Percentiles rank a stretch among this genome's conserved stretches.
These are phyloP conservation scores for Chondrus crispus DNA, from an alignment of 23 red algal genomes.

Conservation along the genomic window DNA sequence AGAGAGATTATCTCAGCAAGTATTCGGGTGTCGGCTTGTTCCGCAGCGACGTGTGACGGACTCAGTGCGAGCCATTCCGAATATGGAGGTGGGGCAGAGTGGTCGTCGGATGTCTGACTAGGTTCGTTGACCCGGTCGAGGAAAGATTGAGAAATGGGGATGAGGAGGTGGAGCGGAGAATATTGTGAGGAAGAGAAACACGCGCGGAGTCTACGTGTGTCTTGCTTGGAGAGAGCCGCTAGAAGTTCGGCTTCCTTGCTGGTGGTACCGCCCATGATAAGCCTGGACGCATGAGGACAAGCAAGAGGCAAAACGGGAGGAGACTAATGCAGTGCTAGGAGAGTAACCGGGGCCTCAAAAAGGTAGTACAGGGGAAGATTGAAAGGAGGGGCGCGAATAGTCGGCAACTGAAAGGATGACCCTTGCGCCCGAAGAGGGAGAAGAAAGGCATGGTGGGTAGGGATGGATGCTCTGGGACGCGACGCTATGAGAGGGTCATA, in stretches of 20 bases:
- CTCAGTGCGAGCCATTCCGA: constrained; percentile 21
- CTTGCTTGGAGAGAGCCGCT: constrained; percentile 24
- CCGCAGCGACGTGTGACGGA: constrained; percentile 15
- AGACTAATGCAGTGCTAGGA: too few species aligned
- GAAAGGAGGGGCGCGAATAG: too few species aligned
- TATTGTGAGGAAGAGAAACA: neutral
- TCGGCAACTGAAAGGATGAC: too few species aligned
- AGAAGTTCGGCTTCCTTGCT: constrained; percentile 47
- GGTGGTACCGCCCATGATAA: constrained; percentile 43
- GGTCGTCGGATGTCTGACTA: neutral
- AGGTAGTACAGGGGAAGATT: too few species aligned
- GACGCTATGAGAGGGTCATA: too few species aligned
- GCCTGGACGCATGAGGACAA: too few species aligned
- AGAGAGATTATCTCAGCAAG: constrained; percentile 10
- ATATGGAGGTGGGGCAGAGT: neutral
- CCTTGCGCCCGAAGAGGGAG: too few species aligned
- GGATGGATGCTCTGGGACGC: too few species aligned
- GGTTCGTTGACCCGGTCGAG: neutral
- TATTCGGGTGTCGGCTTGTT: constrained; percentile 10
- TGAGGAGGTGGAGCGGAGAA: constrained; percentile 23
- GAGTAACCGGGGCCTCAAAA: too few species aligned
- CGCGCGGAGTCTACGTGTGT: constrained; percentile 38
- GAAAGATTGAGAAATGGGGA: neutral
- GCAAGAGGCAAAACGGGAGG: too few species aligned
- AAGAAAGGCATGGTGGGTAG: too few species aligned